A percentile compares a stretch with the other conserved stretches of the same genome.
Conservation (phyloP, 768 basidiomycete genomes). For the Dioszegia aurantiaca region DNA sequence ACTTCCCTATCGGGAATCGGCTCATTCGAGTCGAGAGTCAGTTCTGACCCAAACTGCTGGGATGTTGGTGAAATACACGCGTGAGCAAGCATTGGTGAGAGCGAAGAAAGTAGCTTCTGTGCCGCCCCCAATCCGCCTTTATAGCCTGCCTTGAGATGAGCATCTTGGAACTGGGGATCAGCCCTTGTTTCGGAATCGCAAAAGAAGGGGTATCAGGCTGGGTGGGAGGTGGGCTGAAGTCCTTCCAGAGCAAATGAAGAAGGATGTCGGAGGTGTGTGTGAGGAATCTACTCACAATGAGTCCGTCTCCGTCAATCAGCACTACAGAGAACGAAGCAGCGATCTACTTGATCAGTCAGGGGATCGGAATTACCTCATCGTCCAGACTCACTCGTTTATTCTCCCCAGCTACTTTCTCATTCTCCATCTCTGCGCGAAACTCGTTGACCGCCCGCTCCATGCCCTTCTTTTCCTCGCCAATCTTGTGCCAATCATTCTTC, state of each 20-base stretch:
- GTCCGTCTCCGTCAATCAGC: constrained; percentile 41
- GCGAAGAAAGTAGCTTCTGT: constrained; percentile 32
- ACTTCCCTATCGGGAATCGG: constrained; percentile 1
- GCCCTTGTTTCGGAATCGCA: background rate
- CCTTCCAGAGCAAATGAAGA: too few species aligned
- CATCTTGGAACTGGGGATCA: constrained; percentile 34
- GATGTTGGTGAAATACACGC: constrained; percentile 12
- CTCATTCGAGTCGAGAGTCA: constrained; percentile 20
- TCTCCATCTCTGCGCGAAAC: background rate
- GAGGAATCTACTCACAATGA: constrained; percentile 45
- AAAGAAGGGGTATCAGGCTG: too few species aligned
- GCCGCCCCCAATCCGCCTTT: constrained; percentile 43
- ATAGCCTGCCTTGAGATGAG: constrained; percentile 27
- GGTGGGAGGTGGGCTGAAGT: too few species aligned
- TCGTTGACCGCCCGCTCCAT: constrained; percentile 17
- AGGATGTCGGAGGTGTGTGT: too few species aligned
- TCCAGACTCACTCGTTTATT: background rate
- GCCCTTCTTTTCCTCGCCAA: constrained; percentile 21
- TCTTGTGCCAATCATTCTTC: constrained; percentile 24
- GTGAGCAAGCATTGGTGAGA: constrained; percentile 20
- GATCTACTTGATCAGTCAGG: constrained; percentile 1
- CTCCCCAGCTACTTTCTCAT: constrained; percentile 15
- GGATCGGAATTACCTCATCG: background rate
- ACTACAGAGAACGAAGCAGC: constrained; percentile 24
- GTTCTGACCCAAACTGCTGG: constrained; percentile 4